A percentile compares a stretch with the other conserved stretches of the same genome.
Evolutionary conservation across 441 rosid species (phyloP).

Genomic region (Populus hybrid): DNA sequence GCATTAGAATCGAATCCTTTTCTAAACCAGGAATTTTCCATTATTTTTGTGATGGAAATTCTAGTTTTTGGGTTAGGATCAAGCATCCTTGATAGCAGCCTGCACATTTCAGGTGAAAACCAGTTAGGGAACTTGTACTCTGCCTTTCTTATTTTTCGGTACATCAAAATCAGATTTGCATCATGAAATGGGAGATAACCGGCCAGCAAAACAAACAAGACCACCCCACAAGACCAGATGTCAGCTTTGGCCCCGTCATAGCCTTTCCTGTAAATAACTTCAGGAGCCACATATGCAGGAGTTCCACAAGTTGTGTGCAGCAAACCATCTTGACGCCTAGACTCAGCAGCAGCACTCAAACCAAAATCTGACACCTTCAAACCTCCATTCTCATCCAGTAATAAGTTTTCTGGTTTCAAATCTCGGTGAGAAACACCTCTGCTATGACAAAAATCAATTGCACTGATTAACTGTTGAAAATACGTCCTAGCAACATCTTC

Average conservation of each 20-base stretch:
- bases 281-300: constrained; percentile 87
- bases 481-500: constrained; percentile 65
- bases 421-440: constrained; percentile 73
- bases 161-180: constrained; percentile 66
- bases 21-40: constrained; percentile 61
- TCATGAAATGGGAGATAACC: constrained; percentile 81
- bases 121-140: constrained; percentile 63
- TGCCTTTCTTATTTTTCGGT: constrained; percentile 63
- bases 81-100: constrained; percentile 53
- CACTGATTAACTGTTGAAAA: constrained; percentile 63
- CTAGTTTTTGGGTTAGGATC: constrained; percentile 59
- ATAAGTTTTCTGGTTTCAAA: constrained; percentile 66
- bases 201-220: constrained; percentile 67
- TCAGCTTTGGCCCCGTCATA: constrained; percentile 79
- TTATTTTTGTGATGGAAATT: constrained; percentile 51
- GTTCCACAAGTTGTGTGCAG: constrained; percentile 83
- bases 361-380: constrained; percentile 82
- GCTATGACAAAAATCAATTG: constrained; percentile 74
- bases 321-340: constrained; percentile 61
- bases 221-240: constrained; percentile 92
- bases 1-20: constrained; percentile 45
- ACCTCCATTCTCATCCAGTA: constrained; percentile 66
- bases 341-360: constrained; percentile 65
- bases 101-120: constrained; percentile 60
- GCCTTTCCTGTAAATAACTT: constrained; percentile 65